Evolutionary conservation across 176 grass and related monocot genomes (phyloP).

Genomic region (Alopecurus myosuroides): DNA sequence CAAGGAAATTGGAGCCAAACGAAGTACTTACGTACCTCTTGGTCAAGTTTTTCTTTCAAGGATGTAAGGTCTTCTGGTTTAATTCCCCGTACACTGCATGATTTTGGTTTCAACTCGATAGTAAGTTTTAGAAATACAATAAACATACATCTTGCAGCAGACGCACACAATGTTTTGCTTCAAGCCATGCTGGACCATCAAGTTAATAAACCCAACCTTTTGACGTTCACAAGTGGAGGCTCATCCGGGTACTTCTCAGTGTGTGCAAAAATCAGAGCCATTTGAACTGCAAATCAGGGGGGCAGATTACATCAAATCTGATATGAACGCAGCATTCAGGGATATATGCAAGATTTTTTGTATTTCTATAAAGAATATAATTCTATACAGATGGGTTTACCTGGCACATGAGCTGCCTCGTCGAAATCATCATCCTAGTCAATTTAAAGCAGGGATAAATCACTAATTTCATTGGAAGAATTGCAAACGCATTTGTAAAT

Average conservation of each 20-base stretch:
- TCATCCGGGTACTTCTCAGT: conserved; percentile 94
- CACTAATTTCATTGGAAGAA: not conserved
- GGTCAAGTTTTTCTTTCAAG: conserved; percentile 81
- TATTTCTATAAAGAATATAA: not conserved
- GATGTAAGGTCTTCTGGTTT: conserved; percentile 66
- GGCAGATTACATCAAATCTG: not conserved
- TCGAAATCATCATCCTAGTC: conserved; percentile 80
- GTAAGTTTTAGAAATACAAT: conserved; percentile 20
- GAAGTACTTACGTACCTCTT: conserved; percentile 59
- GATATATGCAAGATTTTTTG: not conserved
- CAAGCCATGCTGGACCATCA: conserved; percentile 4
- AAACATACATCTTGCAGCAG: not conserved
- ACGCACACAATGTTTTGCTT: not conserved
- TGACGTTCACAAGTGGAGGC: conserved; percentile 85
- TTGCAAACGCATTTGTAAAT: not conserved
- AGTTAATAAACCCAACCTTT: conserved; percentile 52
- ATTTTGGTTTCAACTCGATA: conserved; percentile 16
- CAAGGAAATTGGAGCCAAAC: not conserved
- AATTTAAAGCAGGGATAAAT: not conserved
- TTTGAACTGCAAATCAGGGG: conserved; percentile 66
- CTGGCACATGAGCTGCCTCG: conserved; percentile 65
- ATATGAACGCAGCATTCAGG: not conserved
- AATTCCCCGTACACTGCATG: conserved; percentile 78
- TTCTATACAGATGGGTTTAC: conserved; percentile 27
- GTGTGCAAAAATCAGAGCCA: conserved; percentile 94